Evolutionary conservation across 441 rosid species (phyloP).

Genomic region (Brassica balearica): DNA sequence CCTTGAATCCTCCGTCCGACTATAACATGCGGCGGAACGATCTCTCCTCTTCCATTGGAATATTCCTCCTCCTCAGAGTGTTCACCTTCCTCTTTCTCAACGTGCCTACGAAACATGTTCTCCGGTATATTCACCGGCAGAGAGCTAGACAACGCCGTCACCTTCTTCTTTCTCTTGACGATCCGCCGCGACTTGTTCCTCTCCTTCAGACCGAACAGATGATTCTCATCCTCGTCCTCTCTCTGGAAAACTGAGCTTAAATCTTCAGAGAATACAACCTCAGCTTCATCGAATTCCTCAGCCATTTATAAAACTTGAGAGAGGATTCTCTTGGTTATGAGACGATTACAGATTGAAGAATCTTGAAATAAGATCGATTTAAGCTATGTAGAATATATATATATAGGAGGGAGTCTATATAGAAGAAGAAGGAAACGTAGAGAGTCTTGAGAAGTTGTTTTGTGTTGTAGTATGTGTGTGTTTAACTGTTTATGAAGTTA

Average conservation of each 20-base stretch:
- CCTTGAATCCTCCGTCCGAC: slow-evolving; percentile 24
- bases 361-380: background rate
- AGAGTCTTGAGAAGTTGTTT: slow-evolving; percentile 24
- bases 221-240: background rate
- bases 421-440: background rate
- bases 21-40: slow-evolving; percentile 22
- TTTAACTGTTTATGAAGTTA: background rate
- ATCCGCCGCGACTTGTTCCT: background rate
- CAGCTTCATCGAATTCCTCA: slow-evolving; percentile 22
- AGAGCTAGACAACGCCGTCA: background rate
- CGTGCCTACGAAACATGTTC: slow-evolving; percentile 8
- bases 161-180: background rate
- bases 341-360: background rate
- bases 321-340: too few relatives aligned
- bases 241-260: background rate
- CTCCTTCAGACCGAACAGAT: background rate
- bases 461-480: slow-evolving; percentile 5
- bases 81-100: background rate
- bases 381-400: background rate
- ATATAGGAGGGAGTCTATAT: background rate
- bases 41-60: background rate
- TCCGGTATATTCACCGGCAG: slow-evolving; percentile 21
- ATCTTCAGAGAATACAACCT: slow-evolving; percentile 5
- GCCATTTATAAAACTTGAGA: slow-evolving; percentile 6
- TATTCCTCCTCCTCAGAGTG: background rate